Percentiles rank a stretch among this genome's conserved stretches.
phyloP scores from a whole-genome alignment of 352 stramenopile genomes.

The Globisporangium emineosum region DNA sequence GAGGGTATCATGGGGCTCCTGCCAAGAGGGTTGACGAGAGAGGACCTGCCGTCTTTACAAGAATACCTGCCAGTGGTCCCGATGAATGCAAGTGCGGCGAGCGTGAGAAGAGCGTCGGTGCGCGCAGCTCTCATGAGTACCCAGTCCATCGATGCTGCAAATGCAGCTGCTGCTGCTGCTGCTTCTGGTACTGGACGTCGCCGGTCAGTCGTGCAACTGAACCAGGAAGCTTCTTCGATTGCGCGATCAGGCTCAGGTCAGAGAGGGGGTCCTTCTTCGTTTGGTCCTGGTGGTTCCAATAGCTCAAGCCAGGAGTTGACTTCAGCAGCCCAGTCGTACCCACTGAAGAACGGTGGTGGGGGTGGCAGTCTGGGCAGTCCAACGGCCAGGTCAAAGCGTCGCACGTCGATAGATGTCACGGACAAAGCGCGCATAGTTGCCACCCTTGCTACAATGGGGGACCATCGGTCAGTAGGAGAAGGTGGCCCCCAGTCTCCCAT shows the following conservation, averaged over 20 bases:
- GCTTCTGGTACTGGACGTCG: not conserved
- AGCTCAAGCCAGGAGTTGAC: not conserved
- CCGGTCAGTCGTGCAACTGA: not conserved
- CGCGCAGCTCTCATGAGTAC: constrained; percentile 9
- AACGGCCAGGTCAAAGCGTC: not conserved
- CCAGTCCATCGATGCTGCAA: not conserved
- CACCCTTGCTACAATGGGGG: constrained; percentile 7
- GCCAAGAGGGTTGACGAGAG: constrained; percentile 25
- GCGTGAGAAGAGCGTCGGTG: constrained; percentile 9
- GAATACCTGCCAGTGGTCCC: constrained; percentile 26
- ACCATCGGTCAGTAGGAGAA: not conserved
- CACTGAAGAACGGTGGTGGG: not conserved
- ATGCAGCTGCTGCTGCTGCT: not conserved
- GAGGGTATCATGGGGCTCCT: constrained; percentile 51
- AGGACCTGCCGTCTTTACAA: constrained; percentile 41
- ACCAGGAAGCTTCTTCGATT: not conserved
- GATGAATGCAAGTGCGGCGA: not conserved
- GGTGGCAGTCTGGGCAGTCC: not conserved
- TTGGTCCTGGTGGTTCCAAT: not conserved
- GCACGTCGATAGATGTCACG: constrained; percentile 8
- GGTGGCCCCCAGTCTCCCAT: not conserved
- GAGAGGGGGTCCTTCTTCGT: not conserved
- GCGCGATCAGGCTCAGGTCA: too few relatives aligned
- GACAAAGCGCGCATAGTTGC: constrained; percentile 8
- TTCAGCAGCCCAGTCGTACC: not conserved